These are phyloP conservation scores for Rubia occidens DNA, from an alignment of 305 asterid species.

Conservation along the genomic window DNA sequence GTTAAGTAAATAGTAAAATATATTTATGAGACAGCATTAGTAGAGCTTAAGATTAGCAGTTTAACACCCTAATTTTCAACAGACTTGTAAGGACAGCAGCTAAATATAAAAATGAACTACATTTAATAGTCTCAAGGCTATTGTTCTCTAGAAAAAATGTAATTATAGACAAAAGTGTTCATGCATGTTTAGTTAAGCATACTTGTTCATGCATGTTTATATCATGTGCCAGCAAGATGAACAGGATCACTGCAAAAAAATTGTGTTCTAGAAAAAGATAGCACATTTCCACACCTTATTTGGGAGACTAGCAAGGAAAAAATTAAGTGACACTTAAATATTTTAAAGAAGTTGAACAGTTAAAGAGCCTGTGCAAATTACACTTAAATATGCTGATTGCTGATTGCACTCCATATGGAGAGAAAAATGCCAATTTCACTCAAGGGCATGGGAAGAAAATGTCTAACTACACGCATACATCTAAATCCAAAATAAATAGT, in stretches of 20 bases:
- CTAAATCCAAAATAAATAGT: not conserved
- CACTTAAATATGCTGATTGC: not conserved
- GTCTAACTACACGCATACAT: not conserved
- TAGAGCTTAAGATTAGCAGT: not conserved
- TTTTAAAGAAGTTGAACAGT: not conserved
- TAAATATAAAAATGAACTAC: no score
- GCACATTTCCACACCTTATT: not conserved
- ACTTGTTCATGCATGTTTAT: not conserved
- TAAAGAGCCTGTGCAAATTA: not conserved
- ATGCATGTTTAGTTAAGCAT: not conserved
- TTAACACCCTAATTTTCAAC: not conserved
- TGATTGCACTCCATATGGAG: not conserved
- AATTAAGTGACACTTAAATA: not conserved
- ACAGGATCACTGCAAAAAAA: not conserved
- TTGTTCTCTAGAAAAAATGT: not conserved
- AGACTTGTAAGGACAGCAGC: not conserved
- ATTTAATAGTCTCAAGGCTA: not conserved
- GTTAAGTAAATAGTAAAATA: not conserved
- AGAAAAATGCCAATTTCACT: not conserved
- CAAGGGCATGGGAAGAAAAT: not conserved
- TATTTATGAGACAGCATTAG: not conserved
- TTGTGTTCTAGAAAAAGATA: not conserved
- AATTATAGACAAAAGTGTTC: not conserved
- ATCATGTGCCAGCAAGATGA: not conserved
- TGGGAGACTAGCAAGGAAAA: not conserved